Percentiles rank a stretch among this genome's conserved stretches.
Conservation (phyloP, 176 grass and related monocot genomes). For the Aegilops tauschii region DNA sequence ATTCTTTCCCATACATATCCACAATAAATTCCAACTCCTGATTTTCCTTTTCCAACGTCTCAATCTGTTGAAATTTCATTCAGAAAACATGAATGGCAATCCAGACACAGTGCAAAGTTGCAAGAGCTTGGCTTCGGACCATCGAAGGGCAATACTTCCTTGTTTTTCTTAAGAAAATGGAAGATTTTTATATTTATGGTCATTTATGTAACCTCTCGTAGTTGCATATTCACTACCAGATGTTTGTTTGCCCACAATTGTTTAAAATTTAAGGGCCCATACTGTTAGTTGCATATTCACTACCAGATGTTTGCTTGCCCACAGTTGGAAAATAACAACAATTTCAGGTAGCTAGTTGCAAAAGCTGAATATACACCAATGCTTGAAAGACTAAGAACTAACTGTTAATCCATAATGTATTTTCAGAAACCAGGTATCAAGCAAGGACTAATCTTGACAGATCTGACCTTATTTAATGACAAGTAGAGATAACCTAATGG, state of each 20-base stretch:
- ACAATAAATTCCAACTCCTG: slow-evolving; percentile 74
- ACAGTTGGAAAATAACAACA: not conserved
- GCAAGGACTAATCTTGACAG: not conserved
- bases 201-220: not conserved
- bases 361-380: slow-evolving; percentile 8
- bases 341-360: slow-evolving; percentile 3
- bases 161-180: not conserved
- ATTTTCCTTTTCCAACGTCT: slow-evolving; percentile 75
- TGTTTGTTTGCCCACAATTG: not conserved
- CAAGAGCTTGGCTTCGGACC: not conserved
- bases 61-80: slow-evolving; percentile 59
- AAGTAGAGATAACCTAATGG: no score
- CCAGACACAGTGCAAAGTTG: not conserved
- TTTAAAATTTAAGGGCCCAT: no score
- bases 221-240: not conserved
- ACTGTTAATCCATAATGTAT: not conserved
- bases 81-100: slow-evolving; percentile 20
- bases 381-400: slow-evolving; percentile 1
- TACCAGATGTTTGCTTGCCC: not conserved
- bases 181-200: not conserved
- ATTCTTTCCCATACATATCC: slow-evolving; percentile 83
- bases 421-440: no score
- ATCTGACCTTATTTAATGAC: not conserved
- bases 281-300: slow-evolving; percentile 7
- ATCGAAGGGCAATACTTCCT: not conserved